Percentiles rank a stretch among this genome's conserved stretches.
Evolutionary conservation across 176 grass and related monocot species (phyloP).

Genomic region (Avena sativa): DNA sequence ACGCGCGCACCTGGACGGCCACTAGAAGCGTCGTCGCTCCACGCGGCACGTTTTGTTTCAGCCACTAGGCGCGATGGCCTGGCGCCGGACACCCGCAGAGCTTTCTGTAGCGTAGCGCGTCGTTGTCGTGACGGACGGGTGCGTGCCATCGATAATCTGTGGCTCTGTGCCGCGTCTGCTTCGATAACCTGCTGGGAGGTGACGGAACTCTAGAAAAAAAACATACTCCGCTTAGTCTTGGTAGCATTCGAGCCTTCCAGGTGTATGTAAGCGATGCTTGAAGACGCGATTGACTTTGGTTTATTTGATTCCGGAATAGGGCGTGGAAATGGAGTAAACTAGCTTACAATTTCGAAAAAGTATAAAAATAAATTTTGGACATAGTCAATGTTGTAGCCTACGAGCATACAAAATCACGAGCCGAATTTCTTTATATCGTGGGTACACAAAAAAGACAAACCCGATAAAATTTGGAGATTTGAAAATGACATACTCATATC

Average conservation of each 20-base stretch:
- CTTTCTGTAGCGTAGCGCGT: neutral
- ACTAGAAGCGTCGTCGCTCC: slow-evolving; percentile 54
- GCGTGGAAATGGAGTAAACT: no score
- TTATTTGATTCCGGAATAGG: no score
- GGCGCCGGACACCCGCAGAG: slow-evolving; percentile 30
- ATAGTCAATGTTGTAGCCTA: no score
- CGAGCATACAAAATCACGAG: no score
- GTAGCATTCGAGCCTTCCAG: neutral
- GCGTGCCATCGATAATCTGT: neutral
- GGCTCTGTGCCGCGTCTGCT: neutral
- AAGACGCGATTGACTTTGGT: neutral
- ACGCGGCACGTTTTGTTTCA: neutral
- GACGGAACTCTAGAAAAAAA: neutral
- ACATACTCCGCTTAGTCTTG: no score
- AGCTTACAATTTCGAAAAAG: no score
- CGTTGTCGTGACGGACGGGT: slow-evolving; percentile 6
- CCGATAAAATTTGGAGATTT: no score
- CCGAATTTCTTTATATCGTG: no score
- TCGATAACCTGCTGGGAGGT: neutral
- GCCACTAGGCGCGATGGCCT: neutral
- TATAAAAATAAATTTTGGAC: no score
- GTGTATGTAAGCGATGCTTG: neutral
- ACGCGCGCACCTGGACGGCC: slow-evolving; percentile 41
- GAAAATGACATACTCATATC: no score
- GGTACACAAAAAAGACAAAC: no score